phyloP scores from a whole-genome alignment of 2,329 filamentous ascomycete genomes.

The Fusarium redolens region DNA sequence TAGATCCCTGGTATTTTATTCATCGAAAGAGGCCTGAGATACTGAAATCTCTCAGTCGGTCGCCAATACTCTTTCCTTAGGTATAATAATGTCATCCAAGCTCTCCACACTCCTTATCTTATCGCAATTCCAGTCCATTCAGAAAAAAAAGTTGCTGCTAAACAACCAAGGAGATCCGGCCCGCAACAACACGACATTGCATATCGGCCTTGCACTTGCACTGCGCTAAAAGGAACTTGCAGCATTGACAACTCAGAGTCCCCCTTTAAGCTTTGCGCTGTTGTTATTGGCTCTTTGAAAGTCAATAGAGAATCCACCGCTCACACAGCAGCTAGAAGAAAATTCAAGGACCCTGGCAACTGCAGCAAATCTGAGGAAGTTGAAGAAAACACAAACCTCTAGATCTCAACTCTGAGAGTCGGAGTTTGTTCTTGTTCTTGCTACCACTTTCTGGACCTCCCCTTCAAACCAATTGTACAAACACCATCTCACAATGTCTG shows the following conservation, averaged over 20 bases:
- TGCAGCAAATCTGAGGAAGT: slow-evolving; percentile 36
- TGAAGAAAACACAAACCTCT: slow-evolving; percentile 22
- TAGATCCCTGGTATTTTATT: accelerated
- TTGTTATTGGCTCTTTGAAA: slow-evolving; percentile 20
- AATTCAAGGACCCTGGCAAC: slow-evolving; percentile 33
- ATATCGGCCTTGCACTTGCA: slow-evolving; percentile 37
- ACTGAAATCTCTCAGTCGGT: background rate
- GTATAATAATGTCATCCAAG: slow-evolving; percentile 37
- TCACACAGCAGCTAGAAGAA: slow-evolving; percentile 31
- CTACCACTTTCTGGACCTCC: background rate
- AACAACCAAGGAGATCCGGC: slow-evolving; percentile 36
- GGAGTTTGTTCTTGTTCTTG: background rate
- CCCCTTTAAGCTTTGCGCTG: slow-evolving; percentile 8
- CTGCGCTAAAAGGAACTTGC: slow-evolving; percentile 37
- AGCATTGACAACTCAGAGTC: slow-evolving; percentile 34
- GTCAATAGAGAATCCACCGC: slow-evolving; percentile 29
- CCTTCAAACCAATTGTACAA: slow-evolving; percentile 7
- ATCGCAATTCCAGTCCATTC: slow-evolving; percentile 15
- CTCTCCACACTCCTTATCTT: slow-evolving; percentile 31
- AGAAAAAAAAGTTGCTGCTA: slow-evolving; percentile 46
- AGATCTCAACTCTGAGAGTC: background rate
- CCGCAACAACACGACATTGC: slow-evolving; percentile 37
- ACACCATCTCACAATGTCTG: slow-evolving; percentile 53
- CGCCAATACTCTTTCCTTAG: background rate
- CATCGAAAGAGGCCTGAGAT: background rate